Percentiles rank a stretch among this genome's conserved stretches.
These are phyloP conservation scores for Fusarium humuli DNA, from an alignment of 2,329 filamentous ascomycete species.

Conservation along the genomic window DNA sequence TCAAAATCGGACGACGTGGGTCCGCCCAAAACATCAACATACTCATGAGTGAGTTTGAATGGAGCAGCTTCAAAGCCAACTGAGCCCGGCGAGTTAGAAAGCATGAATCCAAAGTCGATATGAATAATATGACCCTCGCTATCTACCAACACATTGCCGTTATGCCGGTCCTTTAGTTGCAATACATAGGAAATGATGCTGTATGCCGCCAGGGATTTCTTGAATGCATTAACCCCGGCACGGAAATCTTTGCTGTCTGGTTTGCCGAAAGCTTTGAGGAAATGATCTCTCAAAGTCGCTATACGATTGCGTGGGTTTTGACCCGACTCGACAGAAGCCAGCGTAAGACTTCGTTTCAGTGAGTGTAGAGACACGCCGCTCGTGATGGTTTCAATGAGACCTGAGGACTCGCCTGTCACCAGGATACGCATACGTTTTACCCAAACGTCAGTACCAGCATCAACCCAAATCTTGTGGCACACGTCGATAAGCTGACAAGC, in stretches of 20 bases:
- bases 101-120: conserved; percentile 91
- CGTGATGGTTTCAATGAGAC: conserved; percentile 87
- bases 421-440: conserved; percentile 89
- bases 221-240: conserved; percentile 81
- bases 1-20: conserved; percentile 76
- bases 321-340: conserved; percentile 78
- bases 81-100: conserved; percentile 85
- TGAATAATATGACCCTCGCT: conserved; percentile 88
- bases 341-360: conserved; percentile 82
- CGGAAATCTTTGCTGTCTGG: conserved; percentile 76
- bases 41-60: conserved; percentile 88
- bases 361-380: conserved; percentile 90
- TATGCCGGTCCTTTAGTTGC: conserved; percentile 87
- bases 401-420: conserved; percentile 85
- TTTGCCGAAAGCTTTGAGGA: conserved; percentile 80
- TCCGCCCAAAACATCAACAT: conserved; percentile 85
- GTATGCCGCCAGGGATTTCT: conserved; percentile 84
- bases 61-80: conserved; percentile 89
- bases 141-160: conserved; percentile 87
- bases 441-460: conserved; percentile 82
- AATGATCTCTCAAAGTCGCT: conserved; percentile 84
- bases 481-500: conserved; percentile 86
- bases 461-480: conserved; percentile 84
- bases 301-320: conserved; percentile 80
- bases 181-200: conserved; percentile 87